Percentiles rank a stretch among this genome's conserved stretches.
phyloP scores from a whole-genome alignment of 805 yeast species.

The Myxozyma vanderwaltii region DNA sequence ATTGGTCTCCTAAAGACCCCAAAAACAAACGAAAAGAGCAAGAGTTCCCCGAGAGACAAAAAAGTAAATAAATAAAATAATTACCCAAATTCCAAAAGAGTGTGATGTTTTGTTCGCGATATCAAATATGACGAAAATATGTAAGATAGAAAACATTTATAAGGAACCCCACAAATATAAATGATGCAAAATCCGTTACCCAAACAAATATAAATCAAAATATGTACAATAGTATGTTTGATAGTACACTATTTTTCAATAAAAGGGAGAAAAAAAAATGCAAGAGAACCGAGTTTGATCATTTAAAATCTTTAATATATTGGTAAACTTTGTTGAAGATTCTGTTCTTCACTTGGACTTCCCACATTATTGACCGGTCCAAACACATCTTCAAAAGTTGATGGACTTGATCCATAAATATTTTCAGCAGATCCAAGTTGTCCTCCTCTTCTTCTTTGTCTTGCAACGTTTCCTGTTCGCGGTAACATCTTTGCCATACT shows the following conservation, averaged over 20 bases:
- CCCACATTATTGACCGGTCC: not conserved
- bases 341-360: not conserved
- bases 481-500: conserved; percentile 22
- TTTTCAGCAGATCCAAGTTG: not conserved
- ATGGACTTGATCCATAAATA: not conserved
- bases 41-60: too few species aligned
- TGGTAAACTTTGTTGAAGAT: conserved; percentile 1
- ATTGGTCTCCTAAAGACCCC: too few species aligned
- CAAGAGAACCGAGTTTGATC: too few species aligned
- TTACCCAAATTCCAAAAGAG: too few species aligned
- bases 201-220: not conserved
- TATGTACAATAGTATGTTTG: conserved; percentile 1
- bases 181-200: not conserved
- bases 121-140: not conserved
- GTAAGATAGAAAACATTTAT: not conserved
- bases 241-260: not conserved
- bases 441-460: conserved; percentile 12
- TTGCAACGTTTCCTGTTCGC: conserved; percentile 17
- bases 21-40: not conserved
- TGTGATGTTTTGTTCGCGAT: too few species aligned
- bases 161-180: not conserved
- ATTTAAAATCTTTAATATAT: not conserved
- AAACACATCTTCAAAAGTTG: not conserved
- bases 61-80: too few species aligned
- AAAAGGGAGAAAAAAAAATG: not conserved